phyloP scores from a whole-genome alignment of 2,329 filamentous ascomycete species.

The Eutypella sp. region DNA sequence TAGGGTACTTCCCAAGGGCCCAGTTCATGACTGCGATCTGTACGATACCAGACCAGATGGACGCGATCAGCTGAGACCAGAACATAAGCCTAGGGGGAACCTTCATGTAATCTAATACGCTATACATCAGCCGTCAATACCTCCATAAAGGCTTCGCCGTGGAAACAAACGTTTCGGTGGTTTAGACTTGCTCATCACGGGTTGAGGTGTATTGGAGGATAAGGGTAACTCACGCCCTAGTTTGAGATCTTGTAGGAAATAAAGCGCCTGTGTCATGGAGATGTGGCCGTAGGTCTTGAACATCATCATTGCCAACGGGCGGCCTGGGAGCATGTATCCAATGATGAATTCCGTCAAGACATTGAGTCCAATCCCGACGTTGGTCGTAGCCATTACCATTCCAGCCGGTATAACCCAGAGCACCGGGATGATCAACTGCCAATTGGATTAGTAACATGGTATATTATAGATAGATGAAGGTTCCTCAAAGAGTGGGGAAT shows the following conservation, averaged over 20 bases:
- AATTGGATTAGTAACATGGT: neutral
- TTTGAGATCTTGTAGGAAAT: constrained; percentile 62
- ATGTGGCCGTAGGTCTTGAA: constrained; percentile 73
- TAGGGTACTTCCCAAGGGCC: constrained; percentile 56
- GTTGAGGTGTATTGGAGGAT: neutral
- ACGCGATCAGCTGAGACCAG: constrained; percentile 43
- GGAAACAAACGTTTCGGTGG: neutral
- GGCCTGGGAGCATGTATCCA: constrained; percentile 68
- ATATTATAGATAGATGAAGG: no score
- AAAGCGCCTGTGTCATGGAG: constrained; percentile 60
- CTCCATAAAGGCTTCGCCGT: neutral
- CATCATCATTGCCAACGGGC: constrained; percentile 70
- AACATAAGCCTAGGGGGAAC: constrained; percentile 43
- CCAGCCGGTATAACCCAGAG: constrained; percentile 58
- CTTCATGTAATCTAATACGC: constrained; percentile 43
- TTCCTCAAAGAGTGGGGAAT: no score
- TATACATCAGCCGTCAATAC: neutral
- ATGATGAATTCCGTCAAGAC: constrained; percentile 70
- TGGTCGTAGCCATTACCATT: constrained; percentile 57
- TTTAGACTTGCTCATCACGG: neutral
- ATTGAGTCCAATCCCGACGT: constrained; percentile 54
- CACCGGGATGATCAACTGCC: constrained; percentile 45
- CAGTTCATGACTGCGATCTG: constrained; percentile 62
- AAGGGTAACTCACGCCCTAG: constrained; percentile 40
- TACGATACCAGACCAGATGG: constrained; percentile 41